Evolutionary conservation across 805 yeast species (phyloP).

Genomic region (Clavispora santaluciae): DNA sequence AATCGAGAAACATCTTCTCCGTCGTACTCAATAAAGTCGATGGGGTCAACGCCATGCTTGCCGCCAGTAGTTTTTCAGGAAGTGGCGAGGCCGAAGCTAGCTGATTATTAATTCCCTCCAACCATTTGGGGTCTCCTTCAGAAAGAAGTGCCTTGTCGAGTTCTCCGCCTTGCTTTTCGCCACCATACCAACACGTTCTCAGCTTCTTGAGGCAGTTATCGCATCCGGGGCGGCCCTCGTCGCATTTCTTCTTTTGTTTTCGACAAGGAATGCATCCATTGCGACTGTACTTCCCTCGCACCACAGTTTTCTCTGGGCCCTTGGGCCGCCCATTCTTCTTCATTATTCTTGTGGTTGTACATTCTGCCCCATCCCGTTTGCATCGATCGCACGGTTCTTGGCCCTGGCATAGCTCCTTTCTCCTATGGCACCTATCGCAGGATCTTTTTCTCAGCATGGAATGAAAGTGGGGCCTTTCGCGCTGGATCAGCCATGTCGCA

Average conservation of each 20-base stretch:
- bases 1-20: constrained; percentile 17
- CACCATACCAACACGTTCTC: constrained; percentile 9
- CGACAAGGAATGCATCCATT: constrained; percentile 20
- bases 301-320: constrained; percentile 1
- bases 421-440: constrained; percentile 23
- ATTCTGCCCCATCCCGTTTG: constrained; percentile 3
- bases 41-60: not conserved
- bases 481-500: not conserved
- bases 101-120: not conserved
- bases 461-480: not conserved
- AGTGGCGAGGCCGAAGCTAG: not conserved
- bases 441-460: constrained; percentile 10
- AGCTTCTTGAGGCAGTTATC: constrained; percentile 12
- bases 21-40: constrained; percentile 6
- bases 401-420: constrained; percentile 21
- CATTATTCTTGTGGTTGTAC: constrained; percentile 13
- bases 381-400: constrained; percentile 17
- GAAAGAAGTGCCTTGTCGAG: not conserved
- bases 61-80: not conserved
- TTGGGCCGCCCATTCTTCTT: constrained; percentile 20
- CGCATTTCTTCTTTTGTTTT: constrained; percentile 21
- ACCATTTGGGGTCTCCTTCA: not conserved
- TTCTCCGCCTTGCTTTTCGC: not conserved
- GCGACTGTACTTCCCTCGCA: constrained; percentile 11
- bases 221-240: constrained; percentile 20